Conservation (phyloP, 768 basidiomycete genomes). For the Leccinum imitatum region DNA sequence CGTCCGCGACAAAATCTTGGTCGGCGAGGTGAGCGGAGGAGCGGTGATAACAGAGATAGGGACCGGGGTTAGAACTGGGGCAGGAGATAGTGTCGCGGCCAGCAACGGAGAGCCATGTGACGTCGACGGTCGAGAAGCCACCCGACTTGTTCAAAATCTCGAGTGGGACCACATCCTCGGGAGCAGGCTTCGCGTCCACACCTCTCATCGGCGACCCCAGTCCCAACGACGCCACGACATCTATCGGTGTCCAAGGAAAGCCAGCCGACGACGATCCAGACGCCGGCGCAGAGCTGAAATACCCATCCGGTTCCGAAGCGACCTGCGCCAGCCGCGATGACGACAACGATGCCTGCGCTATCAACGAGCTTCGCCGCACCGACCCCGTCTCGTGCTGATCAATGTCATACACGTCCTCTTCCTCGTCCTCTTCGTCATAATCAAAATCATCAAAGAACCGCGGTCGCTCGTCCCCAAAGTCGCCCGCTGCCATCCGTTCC, state of each 20-base stretch:
- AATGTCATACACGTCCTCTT: constrained; percentile 32
- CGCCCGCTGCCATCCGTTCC: constrained; percentile 43
- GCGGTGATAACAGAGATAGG: neutral
- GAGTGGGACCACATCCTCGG: constrained; percentile 62
- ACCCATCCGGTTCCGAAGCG: constrained; percentile 24
- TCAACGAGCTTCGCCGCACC: constrained; percentile 6
- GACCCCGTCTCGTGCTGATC: constrained; percentile 36
- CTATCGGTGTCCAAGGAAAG: constrained; percentile 17
- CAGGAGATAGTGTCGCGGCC: constrained; percentile 12
- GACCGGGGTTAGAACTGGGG: constrained; percentile 2
- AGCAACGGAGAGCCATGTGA: constrained; percentile 29
- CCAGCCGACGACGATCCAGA: constrained; percentile 21
- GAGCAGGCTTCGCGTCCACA: constrained; percentile 47
- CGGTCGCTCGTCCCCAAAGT: constrained; percentile 63
- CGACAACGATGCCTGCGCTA: neutral
- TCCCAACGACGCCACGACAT: constrained; percentile 1
- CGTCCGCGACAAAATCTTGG: constrained; percentile 37
- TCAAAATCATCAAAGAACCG: constrained; percentile 49
- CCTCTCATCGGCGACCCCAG: constrained; percentile 33
- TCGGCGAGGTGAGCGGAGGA: constrained; percentile 26
- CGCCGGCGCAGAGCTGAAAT: constrained; percentile 18
- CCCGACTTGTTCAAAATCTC: constrained; percentile 63
- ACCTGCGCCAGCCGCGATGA: neutral
- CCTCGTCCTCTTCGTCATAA: constrained; percentile 38
- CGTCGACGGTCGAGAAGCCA: constrained; percentile 41